phyloP scores from a whole-genome alignment of 805 yeast genomes.

The Lipomyces kockii region DNA sequence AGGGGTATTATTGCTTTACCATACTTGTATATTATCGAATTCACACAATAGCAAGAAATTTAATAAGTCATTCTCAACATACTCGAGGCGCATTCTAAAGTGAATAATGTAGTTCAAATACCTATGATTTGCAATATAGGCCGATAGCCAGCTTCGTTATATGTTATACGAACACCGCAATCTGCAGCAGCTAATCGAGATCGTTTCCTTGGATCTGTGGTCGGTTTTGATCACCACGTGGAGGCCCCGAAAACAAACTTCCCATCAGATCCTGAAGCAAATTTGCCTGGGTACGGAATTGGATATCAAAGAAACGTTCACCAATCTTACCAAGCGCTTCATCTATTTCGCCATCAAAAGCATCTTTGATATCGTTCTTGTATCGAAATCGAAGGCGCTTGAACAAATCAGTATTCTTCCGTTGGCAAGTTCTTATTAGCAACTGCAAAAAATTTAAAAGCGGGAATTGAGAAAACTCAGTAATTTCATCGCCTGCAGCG shows the following conservation, averaged over 20 bases:
- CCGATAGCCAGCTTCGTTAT: background rate
- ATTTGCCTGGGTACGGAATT: constrained; percentile 57
- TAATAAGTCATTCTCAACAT: background rate
- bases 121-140: background rate
- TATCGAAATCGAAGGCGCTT: constrained; percentile 59
- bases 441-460: constrained; percentile 73
- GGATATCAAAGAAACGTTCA: constrained; percentile 62
- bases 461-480: constrained; percentile 50
- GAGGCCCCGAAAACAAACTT: constrained; percentile 51
- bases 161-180: background rate
- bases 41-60: constrained; percentile 1
- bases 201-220: constrained; percentile 12
- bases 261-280: constrained; percentile 78
- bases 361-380: constrained; percentile 43
- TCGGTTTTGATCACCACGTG: background rate
- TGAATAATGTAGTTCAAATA: background rate
- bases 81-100: background rate
- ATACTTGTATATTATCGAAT: background rate
- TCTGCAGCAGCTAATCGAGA: constrained; percentile 9
- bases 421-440: constrained; percentile 62
- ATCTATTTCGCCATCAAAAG: constrained; percentile 45
- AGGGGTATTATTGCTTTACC: background rate
- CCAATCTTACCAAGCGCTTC: constrained; percentile 63
- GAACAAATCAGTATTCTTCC: constrained; percentile 58
- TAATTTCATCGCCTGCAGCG: constrained; percentile 41